Evolutionary conservation across 495 filamentous ascomycete species (phyloP), one percentile per base, ranked within the genome.

Genomic region (Penicillium argentinense): DNA sequence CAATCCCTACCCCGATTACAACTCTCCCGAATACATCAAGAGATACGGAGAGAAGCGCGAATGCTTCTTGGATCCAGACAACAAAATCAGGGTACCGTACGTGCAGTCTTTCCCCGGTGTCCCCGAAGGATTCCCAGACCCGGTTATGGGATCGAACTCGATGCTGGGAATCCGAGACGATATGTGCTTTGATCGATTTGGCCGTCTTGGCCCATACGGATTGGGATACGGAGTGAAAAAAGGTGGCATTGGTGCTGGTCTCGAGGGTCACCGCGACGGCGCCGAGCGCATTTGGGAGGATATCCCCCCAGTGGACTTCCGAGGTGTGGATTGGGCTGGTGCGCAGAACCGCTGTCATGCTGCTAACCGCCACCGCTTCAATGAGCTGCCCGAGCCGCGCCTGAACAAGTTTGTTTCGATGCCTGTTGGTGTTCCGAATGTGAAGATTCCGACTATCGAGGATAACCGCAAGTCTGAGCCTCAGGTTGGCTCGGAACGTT

Each of bases 111-210:
- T 86, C 47, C 66, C 79, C 9, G 91, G 91, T 3, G 77, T 91
- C 4, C 82, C 87, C 3, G 72, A 79, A 33, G 91, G 90, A 0
- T 91, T 95, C 64, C 95, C 93, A 1, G 82, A 89, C 27, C 76
- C 87, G 39, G 77, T 87, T 2, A 80, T 95, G 57, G 93, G 93
- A 3, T 90, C 86, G 0, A 86, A 96, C 60, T 78, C 85, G 4
- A 69, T 95, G 32, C 64, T 97, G 4, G 90, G 84, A 0, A 74
- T 96, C 21, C 83, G 83, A 22, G 82, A 96, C 47, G 87, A 95
- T 61, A 78, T 97, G 40, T 98, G 93, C 71, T 97, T 96, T 67
- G 93, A 98, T 42, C 80, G 93, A 2, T 95, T 86, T 66, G 93
- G 95, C 8, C 78, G 88, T 45, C 77, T 92, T 19, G 95, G 90